Evolutionary conservation across 2,329 filamentous ascomycete genomes (phyloP), one percentile per base, ranked within the genome.

Genomic region (Hypoxylon rubiginosum): DNA sequence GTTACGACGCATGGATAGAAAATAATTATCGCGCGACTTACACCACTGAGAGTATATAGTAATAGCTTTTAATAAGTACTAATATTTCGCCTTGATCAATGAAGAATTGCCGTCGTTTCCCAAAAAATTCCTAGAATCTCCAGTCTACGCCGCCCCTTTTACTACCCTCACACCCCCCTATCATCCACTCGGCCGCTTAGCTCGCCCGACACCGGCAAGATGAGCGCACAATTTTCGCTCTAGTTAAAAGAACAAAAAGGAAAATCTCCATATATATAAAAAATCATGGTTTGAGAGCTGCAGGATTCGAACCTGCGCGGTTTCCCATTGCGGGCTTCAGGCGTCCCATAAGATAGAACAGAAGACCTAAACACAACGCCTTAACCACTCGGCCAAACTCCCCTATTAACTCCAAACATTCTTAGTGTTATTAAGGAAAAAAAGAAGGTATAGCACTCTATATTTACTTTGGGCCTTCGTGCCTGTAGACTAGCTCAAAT

Each of bases 281-380:
- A 52, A 52, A 26, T 15, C 4, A 43, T 21, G 36, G 3, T 34
- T 34, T 30, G 36, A 32, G 24, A 34, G 36, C 45, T 50, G 45
- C 55, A 49, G 50, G 50, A 52, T 52, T 52, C 50, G 50, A 52
- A 52, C 50, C 50, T 52, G 50, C 50, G 50, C 50, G 50, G 50
- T 52, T 52, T 52, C 50, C 50, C 50, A 52, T n/a, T 52, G 50
- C 50, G 50, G 50, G 50, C 11, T 52, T 52, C 32, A 36, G 32
- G 30, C 7, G 30, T 39, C 32, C 32, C 15, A 15, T 10, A 5
- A 15, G 36, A 41, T 17, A 2, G 17, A 24, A 34, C 17, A 39
- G 50, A 39, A 36, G 30, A 52, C 50, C 50, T 52, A 52, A 52
- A 52, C 50, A 52, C 50, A 52, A n/a, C 50, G 50, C 50, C 50